A percentile compares a stretch with the other conserved stretches of the same genome.
Conservation (phyloP, 805 yeast genomes). For the Blastobotrys mokoenaii region DNA sequence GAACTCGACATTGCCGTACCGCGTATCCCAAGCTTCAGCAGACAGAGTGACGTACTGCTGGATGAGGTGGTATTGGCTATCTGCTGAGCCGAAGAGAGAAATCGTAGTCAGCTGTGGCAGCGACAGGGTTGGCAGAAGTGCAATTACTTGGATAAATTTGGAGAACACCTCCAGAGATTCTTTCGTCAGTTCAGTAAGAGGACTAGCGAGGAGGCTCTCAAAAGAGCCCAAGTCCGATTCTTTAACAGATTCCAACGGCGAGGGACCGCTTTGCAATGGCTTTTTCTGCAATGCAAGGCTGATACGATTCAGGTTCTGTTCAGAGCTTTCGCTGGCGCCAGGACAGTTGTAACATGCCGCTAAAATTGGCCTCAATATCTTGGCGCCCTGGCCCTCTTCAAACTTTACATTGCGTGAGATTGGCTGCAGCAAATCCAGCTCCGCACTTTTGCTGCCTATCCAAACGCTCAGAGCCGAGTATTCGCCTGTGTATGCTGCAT, state of each 20-base stretch:
- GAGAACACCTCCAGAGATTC: too few species aligned
- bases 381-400: constrained; percentile 7
- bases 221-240: background rate
- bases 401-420: background rate
- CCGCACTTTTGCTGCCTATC: constrained; percentile 3
- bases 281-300: background rate
- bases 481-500: constrained; percentile 15
- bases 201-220: background rate
- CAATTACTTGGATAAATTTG: too few species aligned
- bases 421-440: constrained; percentile 9
- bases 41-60: background rate
- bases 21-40: too few species aligned
- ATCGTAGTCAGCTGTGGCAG: background rate
- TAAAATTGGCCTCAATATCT: constrained; percentile 12
- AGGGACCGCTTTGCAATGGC: background rate
- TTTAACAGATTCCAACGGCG: too few species aligned
- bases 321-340: background rate
- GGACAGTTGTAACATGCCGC: constrained; percentile 15
- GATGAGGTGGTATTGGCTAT: background rate
- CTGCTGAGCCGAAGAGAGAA: background rate
- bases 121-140: background rate
- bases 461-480: constrained; percentile 15
- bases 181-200: background rate
- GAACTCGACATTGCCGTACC: too few species aligned
- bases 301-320: background rate